Evolutionary conservation across 1,284 basidiomycete species (phyloP).

Genomic region (Tilletia indica): DNA sequence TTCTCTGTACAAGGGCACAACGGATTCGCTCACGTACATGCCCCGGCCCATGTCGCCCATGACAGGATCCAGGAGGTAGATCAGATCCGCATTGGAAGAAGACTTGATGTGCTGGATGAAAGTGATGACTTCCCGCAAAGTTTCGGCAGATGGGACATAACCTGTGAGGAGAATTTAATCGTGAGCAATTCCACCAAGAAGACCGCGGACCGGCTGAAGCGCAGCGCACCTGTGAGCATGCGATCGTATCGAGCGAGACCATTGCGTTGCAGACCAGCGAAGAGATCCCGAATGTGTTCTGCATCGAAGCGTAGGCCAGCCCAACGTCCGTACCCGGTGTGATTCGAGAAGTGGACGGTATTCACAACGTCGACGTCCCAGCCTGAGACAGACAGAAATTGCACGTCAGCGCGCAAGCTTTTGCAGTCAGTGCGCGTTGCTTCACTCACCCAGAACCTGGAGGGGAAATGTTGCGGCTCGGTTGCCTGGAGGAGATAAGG

Average conservation of each 20-base stretch:
- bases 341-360: conserved; percentile 86
- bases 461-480: conserved; percentile 87
- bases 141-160: conserved; percentile 5
- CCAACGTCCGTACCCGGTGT: conserved; percentile 70
- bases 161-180: neutral
- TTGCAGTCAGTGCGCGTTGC: neutral
- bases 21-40: conserved; percentile 82
- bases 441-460: conserved; percentile 69
- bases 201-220: no score
- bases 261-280: conserved; percentile 47
- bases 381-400: conserved; percentile 63
- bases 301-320: conserved; percentile 57
- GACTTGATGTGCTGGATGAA: conserved; percentile 15
- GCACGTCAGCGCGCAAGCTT: neutral
- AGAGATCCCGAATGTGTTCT: conserved; percentile 55
- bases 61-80: conserved; percentile 78
- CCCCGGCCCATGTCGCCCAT: conserved; percentile 61
- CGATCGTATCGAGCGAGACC: conserved; percentile 44
- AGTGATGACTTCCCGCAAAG: neutral
- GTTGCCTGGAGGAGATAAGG: conserved; percentile 61
- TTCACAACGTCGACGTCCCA: conserved; percentile 96
- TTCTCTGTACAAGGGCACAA: conserved; percentile 79
- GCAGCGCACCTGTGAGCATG: conserved; percentile 37
- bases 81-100: conserved; percentile 61
- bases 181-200: no score